Evolutionary conservation across 345 rosid genomes (phyloP), one percentile per base, ranked within the genome.

Genomic region (Boechera stricta): DNA sequence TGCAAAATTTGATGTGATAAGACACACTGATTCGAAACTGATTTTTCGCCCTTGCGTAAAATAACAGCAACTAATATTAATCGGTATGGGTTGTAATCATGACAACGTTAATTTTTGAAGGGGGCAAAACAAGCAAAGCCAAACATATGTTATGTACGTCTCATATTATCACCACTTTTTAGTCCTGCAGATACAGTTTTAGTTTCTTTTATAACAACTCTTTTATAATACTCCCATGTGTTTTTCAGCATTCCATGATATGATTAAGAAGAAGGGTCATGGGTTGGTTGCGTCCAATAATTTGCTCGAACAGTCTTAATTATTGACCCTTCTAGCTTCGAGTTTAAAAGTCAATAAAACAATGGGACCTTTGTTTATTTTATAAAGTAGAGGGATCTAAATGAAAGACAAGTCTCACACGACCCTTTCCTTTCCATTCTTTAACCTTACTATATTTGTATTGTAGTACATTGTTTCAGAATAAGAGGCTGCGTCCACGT

Each of bases 391-490:
- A 3, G 5, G 32, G 32, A 31, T 31, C 10, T 36, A 36, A 36
- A 44, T 32, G 36, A 59, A 66, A 47, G 60, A 57, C 66, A 47
- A 57, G 41, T 66, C 73, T 11, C 21, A 16, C 51, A 75, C 72
- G 78, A 74, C 35, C 15, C 48, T 28, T 55, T 21, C 24, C 24
- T 21, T 44, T 54, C 55, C 47, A 18, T 16, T 73, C 1, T 51
- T 49, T 5, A 9, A 13, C 15, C 10, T 38, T 29, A 6, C 12
- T 28, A 8, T 3, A 41, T 5, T 35, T 7, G 2, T 36, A 35
- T 33, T 5, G 38, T 28, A 28, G 29, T 35, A 7, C 38, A 28
- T 28, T 21, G 24, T 21, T 21, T 21, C 24, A 28, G 29, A 2
- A 28, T 2, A 28, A 3, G 10, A 18, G 10, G 44, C 18, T 26